Conservation (phyloP, 192 early-diverging fungal species). For the Coemansia sp. region DNA sequence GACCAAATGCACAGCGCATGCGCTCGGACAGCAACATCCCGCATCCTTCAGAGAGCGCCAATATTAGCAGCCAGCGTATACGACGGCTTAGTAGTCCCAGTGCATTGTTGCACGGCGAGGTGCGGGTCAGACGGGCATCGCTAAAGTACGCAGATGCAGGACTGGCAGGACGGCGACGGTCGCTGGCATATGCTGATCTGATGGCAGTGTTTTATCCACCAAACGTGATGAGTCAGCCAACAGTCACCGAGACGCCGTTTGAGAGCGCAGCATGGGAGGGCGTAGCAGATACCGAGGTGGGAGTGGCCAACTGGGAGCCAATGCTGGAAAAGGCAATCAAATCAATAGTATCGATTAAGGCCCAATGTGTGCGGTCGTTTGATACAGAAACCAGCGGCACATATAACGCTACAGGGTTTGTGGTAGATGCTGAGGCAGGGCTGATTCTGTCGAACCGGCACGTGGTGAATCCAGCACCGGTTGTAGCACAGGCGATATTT, state of each 20-base stretch:
- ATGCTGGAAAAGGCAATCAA: constrained; percentile 70
- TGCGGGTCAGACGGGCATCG: constrained; percentile 19
- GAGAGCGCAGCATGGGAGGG: constrained; percentile 22
- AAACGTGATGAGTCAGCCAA: constrained; percentile 42
- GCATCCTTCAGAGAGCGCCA: background rate
- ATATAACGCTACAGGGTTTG: constrained; percentile 63
- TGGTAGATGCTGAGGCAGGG: constrained; percentile 70
- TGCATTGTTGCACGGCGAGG: background rate
- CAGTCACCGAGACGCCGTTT: constrained; percentile 45
- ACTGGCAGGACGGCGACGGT: constrained; percentile 26
- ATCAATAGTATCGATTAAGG: constrained; percentile 77
- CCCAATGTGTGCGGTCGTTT: constrained; percentile 65
- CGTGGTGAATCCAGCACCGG: constrained; percentile 67
- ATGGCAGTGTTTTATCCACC: constrained; percentile 56
- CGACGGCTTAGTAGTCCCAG: constrained; percentile 16
- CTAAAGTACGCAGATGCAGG: constrained; percentile 32
- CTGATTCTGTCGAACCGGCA: constrained; percentile 75
- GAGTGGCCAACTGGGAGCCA: constrained; percentile 60
- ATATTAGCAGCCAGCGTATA: background rate
- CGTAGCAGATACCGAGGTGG: constrained; percentile 3
- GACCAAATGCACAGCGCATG: background rate
- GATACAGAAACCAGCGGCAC: background rate
- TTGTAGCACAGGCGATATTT: constrained; percentile 64
- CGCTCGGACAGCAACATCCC: constrained; percentile 9
- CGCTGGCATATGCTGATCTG: constrained; percentile 44